Base-by-base conservation (phyloP, 768 basidiomycete species). In the Termitomyces sp. region DNA sequence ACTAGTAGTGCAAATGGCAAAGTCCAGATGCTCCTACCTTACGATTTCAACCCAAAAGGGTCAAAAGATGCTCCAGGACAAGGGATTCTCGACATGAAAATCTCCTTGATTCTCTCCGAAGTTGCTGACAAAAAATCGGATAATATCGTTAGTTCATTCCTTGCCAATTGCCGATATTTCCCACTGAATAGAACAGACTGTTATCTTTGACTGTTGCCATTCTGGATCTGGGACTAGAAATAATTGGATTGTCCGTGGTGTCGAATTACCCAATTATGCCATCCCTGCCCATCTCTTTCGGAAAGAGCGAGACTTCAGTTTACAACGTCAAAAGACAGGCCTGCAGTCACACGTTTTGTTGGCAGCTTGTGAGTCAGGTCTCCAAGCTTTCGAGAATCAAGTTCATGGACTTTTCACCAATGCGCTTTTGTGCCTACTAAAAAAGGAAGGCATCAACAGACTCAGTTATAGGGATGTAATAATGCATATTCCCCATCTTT, bases 121-220 rank as follows among this genome's bases (percentile, higher is more conserved):
- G 16, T 61, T 4, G 36, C 60, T 1, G 2, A 2, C 5, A 46
- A 36, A 16, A 61, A 54, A 24, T 57, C 57, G 18, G 31, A 61
- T 31, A 61, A 61, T 55, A 61, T 61, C 12, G 60, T 58, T 20
- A 32, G 44, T 43, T n/a, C 6, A 14, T 29, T 29, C 6, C 16
- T 42, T n/a, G 16, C 27, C 24, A 18, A 36, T 20, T 46, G 1
- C 9, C 3, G 5, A n/a, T 22, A 29, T 26, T 34, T 27, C 5
- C 42, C 37, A n/a, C 14, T 52, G 18, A 41, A 24, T 5, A 29
- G 26, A 26, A 53, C 16, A 61, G 56, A 61, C 57, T 24, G 46
- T 61, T 18, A 55, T 61, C 31, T 13, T 61, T 7, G 60, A 61
- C 43, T 61, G 60, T 46, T 58, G 52, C 18, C 49, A 48, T 39